Base-by-base conservation (phyloP, 441 rosid genomes). In the Gossypium davidsonii region DNA sequence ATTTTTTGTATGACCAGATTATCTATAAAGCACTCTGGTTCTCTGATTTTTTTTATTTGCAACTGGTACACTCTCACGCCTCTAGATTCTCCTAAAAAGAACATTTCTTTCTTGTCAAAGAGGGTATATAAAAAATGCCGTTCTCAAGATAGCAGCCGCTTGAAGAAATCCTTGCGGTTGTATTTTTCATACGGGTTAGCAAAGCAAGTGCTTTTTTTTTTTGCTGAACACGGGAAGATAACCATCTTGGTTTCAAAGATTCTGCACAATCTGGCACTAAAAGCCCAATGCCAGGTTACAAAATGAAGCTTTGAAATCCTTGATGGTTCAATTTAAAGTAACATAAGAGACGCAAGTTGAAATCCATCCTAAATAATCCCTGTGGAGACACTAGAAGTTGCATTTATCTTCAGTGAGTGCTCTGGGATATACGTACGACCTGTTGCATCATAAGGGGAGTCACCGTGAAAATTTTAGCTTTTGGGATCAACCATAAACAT, bases 371-470 rank as follows among this genome's bases (percentile, higher is more conserved):
- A 93, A 67, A 84, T 62, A 46, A 91, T 88, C 74, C 90, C 91
- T 0, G 91, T 85, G 68, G 92, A 91, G 79, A 94, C 82, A 85
- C 98, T 90, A 67, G 96, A 90, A 23, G 94, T 91, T 11, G 98
- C 91, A 76, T 91, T 94, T 83, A 94, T 94, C 92, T 87, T 88
- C 81, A 92, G 81, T 0, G 96, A 90, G 82, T 85, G 87, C 87
- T 94, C 94, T 6, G 99, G 97, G 65, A 90, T 81, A 80, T 91
- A 95, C 2, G 93, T 90, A 10, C 84, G 82, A 87, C 97, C 99
- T 95, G 96, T 79, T 20, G 61, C 48, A n/a, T 56, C 74, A 79
- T 18, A 77, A 73, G 74, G 18, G n/a, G 28, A 65, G 55, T 69
- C 20, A n/a, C 15, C 49, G 7, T 71, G 51, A 73, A 37, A 71